A percentile compares a stretch with the other conserved stretches of the same genome.
Evolutionary conservation across 176 grass and related monocot species (phyloP).

Genomic region (Dactylis glomerata): DNA sequence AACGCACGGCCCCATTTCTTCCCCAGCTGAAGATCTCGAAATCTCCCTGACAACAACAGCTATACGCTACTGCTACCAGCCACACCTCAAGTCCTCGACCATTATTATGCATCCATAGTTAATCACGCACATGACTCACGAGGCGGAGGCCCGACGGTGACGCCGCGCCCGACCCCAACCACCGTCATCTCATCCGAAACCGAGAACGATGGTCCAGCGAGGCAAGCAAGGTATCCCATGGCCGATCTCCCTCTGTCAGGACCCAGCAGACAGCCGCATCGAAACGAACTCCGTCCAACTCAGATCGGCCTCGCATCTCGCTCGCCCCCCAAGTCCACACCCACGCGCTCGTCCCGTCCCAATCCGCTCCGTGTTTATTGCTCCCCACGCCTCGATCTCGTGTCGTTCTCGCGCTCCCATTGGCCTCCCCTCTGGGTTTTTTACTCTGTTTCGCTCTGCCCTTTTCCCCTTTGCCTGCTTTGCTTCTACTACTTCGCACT

Average conservation of each 20-base stretch:
- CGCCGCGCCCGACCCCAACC: background rate
- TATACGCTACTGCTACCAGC: background rate
- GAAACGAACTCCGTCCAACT: background rate
- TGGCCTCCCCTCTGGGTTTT: background rate
- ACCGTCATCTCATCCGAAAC: conserved; percentile 1
- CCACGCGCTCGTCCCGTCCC: background rate
- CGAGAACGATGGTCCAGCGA: background rate
- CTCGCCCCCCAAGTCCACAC: conserved; percentile 23
- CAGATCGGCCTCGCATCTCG: background rate
- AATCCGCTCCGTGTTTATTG: conserved; percentile 24
- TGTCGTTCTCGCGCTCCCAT: background rate
- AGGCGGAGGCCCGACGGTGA: background rate
- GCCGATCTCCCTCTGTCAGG: background rate
- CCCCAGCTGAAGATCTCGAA: background rate
- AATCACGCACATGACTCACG: conserved; percentile 4
- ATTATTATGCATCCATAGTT: background rate
- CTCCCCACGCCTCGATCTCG: conserved; percentile 29
- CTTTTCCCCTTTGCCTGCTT: background rate
- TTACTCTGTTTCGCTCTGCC: background rate
- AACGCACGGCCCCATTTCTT: too few relatives aligned
- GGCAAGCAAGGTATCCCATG: conserved; percentile 13
- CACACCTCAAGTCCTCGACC: background rate
- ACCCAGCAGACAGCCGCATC: background rate
- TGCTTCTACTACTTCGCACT: conserved; percentile 1
- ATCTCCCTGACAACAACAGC: background rate